Evolutionary conservation across 768 basidiomycete species (phyloP), one percentile per base, ranked within the genome.

Genomic region (Tephrocybe sp.): DNA sequence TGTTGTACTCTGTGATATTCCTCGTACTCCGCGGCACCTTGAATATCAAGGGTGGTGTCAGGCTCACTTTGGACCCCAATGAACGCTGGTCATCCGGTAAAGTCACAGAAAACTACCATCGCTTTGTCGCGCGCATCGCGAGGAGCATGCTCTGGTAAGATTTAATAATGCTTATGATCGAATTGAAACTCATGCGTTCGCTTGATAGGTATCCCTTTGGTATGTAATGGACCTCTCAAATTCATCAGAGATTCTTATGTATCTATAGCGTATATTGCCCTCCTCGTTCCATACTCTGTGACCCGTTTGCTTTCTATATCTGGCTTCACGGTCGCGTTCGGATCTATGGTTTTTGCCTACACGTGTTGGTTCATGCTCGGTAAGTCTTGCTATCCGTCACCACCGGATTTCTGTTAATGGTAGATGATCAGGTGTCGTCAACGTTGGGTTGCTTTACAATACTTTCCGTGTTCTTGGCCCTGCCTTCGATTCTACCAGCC

Each of bases 121-220:
- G 69, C 21, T 86, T 88, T 59, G 71, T 88, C 22, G 70, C 71
- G 24, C 72, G 75, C n/a, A 73, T 91, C 45, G 77, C 83, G 22
- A 71, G 77, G 52, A 82, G 77, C 49, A 84, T 88, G 83, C 69
- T 88, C 38, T 89, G 84, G 88, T 88, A 55, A 47, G 78, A 63
- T 24, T 27, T 58, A 4, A 16, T 30, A 21, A n/a, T 15, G 4
- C 34, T 25, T 51, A 29, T 29, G 11, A 22, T 48, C 22, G 13
- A 38, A 3, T 22, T 3, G 4, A 13, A 8, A 19, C 31, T 42
- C 27, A n/a, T 53, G 40, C 48, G 49, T 50, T 50, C 61, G 31
- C 25, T 12, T 21, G 48, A 19, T 21, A 84, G 82, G 81, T 83
- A 78, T 60, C 83, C 82, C 18, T 59, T 82, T 44, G 78, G 83